Percentiles rank a stretch among this genome's conserved stretches.
phyloP scores from a whole-genome alignment of 139 green algal genomes.

The Chlorella sp. region DNA sequence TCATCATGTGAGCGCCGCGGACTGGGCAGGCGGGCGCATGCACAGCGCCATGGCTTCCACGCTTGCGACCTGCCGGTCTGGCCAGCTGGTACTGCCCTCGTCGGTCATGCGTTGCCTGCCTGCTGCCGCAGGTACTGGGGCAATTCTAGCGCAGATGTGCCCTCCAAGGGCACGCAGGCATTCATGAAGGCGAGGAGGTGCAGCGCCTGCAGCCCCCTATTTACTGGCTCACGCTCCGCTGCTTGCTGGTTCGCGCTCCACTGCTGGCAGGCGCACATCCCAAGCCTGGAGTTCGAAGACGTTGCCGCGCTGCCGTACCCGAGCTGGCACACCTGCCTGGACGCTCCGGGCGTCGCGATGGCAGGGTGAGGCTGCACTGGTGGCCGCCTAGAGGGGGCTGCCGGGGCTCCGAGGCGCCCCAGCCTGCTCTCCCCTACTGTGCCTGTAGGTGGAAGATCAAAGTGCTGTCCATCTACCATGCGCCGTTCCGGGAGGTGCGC shows the following conservation, averaged over 20 bases:
- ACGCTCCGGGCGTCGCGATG: too few relatives aligned
- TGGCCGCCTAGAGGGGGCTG: neutral
- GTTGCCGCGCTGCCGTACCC: conserved; percentile 7
- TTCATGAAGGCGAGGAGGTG: conserved; percentile 8
- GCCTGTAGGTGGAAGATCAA: conserved; percentile 38
- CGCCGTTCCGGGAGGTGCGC: conserved; percentile 23
- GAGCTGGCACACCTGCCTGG: neutral
- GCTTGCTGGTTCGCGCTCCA: too few relatives aligned
- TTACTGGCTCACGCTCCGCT: neutral
- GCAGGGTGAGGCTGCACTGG: neutral
- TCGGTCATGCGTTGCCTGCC: too few relatives aligned
- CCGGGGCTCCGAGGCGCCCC: too few relatives aligned
- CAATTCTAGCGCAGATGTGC: neutral
- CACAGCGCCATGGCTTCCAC: too few relatives aligned
- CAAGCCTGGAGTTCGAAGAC: neutral
- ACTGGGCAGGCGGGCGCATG: too few relatives aligned
- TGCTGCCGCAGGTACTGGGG: conserved; percentile 38
- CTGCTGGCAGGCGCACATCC: neutral
- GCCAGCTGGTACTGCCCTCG: too few relatives aligned
- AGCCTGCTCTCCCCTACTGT: too few relatives aligned
- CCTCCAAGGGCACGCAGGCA: neutral
- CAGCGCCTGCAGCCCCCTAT: neutral
- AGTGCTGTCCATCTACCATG: conserved; percentile 21
- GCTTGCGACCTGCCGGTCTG: too few relatives aligned
- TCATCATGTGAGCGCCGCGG: too few relatives aligned